Conservation (phyloP, 2,329 filamentous ascomycete genomes). For the Sporothrix brasiliensis region DNA sequence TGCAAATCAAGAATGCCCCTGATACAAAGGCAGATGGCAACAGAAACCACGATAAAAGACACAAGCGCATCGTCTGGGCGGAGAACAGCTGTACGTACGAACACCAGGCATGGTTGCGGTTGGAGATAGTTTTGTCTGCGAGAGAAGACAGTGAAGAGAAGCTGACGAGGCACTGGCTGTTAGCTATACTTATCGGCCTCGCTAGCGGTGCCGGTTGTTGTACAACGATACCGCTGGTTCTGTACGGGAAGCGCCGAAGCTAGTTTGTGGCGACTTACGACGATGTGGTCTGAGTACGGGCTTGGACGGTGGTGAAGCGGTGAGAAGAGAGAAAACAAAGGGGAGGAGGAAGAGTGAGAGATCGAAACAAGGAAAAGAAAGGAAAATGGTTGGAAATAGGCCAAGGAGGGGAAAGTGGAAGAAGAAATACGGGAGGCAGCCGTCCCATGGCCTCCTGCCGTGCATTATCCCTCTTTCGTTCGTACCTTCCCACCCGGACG, state of each 20-base stretch:
- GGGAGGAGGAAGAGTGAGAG: not conserved
- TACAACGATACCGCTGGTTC: not conserved
- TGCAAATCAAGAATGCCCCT: not conserved
- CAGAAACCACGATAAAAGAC: not conserved
- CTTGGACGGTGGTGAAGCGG: not conserved
- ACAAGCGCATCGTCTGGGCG: not conserved
- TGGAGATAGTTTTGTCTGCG: conserved; percentile 38
- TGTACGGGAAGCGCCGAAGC: not conserved
- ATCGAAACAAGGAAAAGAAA: conserved; percentile 14
- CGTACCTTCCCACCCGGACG: conserved; percentile 25
- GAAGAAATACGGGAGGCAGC: conserved; percentile 24
- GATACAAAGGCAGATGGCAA: not conserved
- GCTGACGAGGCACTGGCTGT: not conserved
- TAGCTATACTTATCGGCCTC: not conserved
- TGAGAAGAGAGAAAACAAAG: conserved; percentile 1
- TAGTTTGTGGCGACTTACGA: conserved; percentile 19
- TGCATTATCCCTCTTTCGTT: not conserved
- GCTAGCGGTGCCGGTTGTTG: not conserved
- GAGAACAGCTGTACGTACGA: conserved; percentile 48
- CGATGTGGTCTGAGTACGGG: not conserved
- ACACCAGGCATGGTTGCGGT: conserved; percentile 55
- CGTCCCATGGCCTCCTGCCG: not conserved
- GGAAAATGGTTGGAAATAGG: conserved; percentile 5
- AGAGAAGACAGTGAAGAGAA: not conserved
- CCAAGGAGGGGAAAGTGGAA: conserved; percentile 29